Evolutionary conservation across 768 basidiomycete species (phyloP), one percentile per base, ranked within the genome.

Genomic region (Boletus edulis): DNA sequence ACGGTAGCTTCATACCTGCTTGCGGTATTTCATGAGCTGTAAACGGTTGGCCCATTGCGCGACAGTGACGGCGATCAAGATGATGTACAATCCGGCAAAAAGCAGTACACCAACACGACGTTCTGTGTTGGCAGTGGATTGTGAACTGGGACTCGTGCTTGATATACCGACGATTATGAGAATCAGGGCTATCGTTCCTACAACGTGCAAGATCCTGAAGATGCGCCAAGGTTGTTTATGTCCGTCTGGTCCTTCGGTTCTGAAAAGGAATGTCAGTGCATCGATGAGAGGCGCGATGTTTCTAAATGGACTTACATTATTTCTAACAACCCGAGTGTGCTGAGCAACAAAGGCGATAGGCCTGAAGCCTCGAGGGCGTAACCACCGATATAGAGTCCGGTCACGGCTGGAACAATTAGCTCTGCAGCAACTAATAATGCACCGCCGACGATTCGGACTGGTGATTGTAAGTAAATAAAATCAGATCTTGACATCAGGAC

Each of bases 381-480:
- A 34, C 81, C 80, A 40, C 83, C 79, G 46, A 77, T 75, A 56
- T 79, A 79, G 35, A 87, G 60, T 46, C 77, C 76, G 37, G 60
- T 62, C 39, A 79, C 77, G 27, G 67, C 60, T 2, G 77, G 72
- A 6, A 54, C 61, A 34, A 73, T 57, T 35, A 75, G 54, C 65
- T 87, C 79, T 27, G 75, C 81, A 22, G 84, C 81, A 46, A 89
- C 72, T 15, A 82, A 70, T 27, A 87, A 67, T 17, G 80, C 78
- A 29, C 81, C 83, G 14, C 80, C 81, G 9, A 83, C 71, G 40
- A 86, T 73, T 40, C 86, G 80, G 43, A 78, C 87, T 88, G 47
- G 49, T 32, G 42, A 52, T 51, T 29, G 27, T 55, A 41, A 57
- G 55, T 46, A 42, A 48, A 49, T 18, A 10, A 18, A 38, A 49